A percentile compares a stretch with the other conserved stretches of the same genome.
Conservation (phyloP, 495 filamentous ascomycete genomes). For the Neurospora sublineolata region DNA sequence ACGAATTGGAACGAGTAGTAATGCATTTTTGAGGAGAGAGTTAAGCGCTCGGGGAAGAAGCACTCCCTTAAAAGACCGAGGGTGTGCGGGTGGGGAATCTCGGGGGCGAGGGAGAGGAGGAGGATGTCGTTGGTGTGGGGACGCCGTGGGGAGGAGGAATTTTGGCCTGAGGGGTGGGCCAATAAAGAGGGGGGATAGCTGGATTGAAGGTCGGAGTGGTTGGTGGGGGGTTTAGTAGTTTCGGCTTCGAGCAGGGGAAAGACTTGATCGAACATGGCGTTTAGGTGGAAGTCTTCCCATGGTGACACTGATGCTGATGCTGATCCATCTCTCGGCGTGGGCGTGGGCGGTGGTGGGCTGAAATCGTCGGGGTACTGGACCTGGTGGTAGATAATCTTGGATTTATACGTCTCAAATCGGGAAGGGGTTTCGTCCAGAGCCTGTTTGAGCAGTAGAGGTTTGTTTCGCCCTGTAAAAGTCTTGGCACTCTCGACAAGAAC, state of each 20-base stretch:
- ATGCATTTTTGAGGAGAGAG: conserved; percentile 41
- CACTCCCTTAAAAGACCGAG: conserved; percentile 36
- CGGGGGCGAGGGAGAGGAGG: conserved; percentile 40
- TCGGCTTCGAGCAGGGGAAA: conserved; percentile 29
- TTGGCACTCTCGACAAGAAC: conserved; percentile 40
- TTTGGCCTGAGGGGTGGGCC: neutral
- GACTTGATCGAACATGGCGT: conserved; percentile 39
- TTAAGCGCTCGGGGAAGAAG: conserved; percentile 39
- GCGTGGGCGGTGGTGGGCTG: conserved; percentile 16
- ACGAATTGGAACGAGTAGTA: conserved; percentile 42
- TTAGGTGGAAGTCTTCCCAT: conserved; percentile 38
- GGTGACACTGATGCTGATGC: neutral
- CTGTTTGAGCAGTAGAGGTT: conserved; percentile 32
- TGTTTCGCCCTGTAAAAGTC: conserved; percentile 40
- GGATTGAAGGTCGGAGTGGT: neutral
- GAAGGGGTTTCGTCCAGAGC: conserved; percentile 20
- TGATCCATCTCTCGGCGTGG: conserved; percentile 20
- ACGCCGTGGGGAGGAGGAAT: neutral
- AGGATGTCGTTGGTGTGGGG: conserved; percentile 28
- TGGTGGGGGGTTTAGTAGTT: neutral
- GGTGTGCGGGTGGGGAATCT: conserved; percentile 38
- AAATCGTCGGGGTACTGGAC: conserved; percentile 31
- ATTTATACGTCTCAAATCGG: conserved; percentile 29
- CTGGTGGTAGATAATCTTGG: conserved; percentile 45
- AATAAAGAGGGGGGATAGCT: neutral